Conservation (phyloP, 805 yeast genomes). For the Hanseniaspora guilliermondii region DNA sequence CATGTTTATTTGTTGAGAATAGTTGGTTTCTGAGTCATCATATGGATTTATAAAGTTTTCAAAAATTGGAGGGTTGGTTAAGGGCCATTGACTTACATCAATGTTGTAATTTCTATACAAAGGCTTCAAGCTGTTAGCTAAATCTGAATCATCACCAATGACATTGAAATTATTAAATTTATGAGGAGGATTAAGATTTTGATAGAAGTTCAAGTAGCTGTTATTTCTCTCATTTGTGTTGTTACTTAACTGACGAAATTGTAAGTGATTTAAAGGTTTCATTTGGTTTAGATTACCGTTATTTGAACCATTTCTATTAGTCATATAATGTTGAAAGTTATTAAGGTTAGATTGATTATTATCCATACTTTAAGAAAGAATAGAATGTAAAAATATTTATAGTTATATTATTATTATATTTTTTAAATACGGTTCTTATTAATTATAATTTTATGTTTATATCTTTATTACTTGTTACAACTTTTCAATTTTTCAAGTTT, state of each 20-base stretch:
- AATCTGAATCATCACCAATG: constrained; percentile 7
- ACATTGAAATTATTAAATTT: not conserved
- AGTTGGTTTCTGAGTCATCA: not conserved
- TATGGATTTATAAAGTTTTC: constrained; percentile 30
- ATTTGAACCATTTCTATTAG: not conserved
- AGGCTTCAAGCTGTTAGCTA: constrained; percentile 25
- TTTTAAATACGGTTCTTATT: too few relatives aligned
- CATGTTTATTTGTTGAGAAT: not conserved
- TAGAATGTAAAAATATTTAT: not conserved
- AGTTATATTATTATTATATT: not conserved
- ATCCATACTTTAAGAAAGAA: not conserved
- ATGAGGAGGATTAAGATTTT: not conserved
- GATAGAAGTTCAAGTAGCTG: not conserved
- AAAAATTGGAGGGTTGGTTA: constrained; percentile 36
- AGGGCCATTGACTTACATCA: constrained; percentile 33
- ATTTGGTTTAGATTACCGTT: not conserved
- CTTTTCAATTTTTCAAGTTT: too few relatives aligned
- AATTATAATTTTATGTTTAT: too few relatives aligned
- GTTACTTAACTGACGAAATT: constrained; percentile 3
- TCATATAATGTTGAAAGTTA: not conserved
- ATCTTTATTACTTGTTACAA: too few relatives aligned
- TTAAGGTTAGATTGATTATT: not conserved
- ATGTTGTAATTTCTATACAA: constrained; percentile 35
- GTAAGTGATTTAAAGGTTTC: not conserved
- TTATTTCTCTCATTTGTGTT: not conserved